Base-by-base conservation (phyloP, 306 rosid species). In the Carpinus fangiana region DNA sequence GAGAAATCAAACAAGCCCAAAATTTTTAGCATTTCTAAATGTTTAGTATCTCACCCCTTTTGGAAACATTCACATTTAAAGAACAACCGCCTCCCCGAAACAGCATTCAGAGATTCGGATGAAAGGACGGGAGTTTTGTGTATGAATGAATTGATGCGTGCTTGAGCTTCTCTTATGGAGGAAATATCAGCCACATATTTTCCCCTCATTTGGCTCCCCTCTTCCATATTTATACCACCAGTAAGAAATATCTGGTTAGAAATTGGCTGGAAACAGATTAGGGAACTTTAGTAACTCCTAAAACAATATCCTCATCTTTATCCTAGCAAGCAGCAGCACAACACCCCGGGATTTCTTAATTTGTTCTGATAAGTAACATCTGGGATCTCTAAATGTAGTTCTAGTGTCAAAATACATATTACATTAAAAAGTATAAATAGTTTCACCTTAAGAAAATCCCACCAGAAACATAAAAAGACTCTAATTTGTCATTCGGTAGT, bases 41-140 rank as follows among this genome's bases (percentile, higher is more conserved):
- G 68, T 55, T 75, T 43, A 28, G 77, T 36, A 66, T 66, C 96
- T 90, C 79, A 94, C 98, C 97, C 91, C 82, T 87, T 90, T 76
- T 94, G 98, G 77, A 89, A 87, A 79, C 90, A 87, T 88, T 94
- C 97, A 85, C 97, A 92, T 80, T 92, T 94, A 82, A 94, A 94
- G 85, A 86, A 90, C 2, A 94, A 92, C 14, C 55, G 84, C 81
- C 89, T 94, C 86, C 93, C 93, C 26, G 97, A 85, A 34, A 83
- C 56, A 59, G 80, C 86, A 87, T 94, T 82, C 23, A 94, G 84
- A 77, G 93, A 81, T 76, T 73, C 84, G 62, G 97, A 89, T 56
- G 91, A 72, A 34, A 90, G 83, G 73, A 95, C 84, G 0, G 97
- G 97, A 70, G 98, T 92, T 73, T 77, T 84, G 48, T 83, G 92